A percentile compares a stretch with the other conserved stretches of the same genome.
phyloP scores from a whole-genome alignment of 768 basidiomycete species.

The Auriscalpium orientale region DNA sequence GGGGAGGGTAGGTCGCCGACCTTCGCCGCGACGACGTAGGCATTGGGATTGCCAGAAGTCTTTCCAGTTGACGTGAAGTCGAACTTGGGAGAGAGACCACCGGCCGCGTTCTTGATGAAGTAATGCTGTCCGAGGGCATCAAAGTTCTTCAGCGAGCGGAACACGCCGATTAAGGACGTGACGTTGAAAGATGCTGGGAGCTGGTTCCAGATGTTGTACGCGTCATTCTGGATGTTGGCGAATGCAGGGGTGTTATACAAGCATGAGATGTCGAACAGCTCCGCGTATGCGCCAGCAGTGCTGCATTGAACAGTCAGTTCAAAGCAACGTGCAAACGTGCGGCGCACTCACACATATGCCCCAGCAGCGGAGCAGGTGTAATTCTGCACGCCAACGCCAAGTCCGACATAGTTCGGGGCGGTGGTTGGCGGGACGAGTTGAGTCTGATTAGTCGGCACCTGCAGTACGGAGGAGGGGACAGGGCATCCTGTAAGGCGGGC shows the following conservation, averaged over 20 bases:
- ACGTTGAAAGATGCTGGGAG: background rate
- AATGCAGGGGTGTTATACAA: background rate
- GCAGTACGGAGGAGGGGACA: background rate
- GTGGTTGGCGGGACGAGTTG: background rate
- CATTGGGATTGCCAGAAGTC: background rate
- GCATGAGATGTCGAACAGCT: constrained; percentile 8
- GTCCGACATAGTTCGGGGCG: background rate
- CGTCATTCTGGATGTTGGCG: background rate
- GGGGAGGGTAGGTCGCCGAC: constrained; percentile 1
- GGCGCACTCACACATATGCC: constrained; percentile 3
- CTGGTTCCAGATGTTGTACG: background rate
- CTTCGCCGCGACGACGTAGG: constrained; percentile 5
- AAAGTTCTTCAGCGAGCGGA: background rate
- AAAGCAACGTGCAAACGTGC: background rate
- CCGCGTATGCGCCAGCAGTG: constrained; percentile 7
- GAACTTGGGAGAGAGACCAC: background rate
- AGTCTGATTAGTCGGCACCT: constrained; percentile 1
- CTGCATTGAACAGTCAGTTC: background rate
- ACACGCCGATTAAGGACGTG: background rate
- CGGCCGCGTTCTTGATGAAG: background rate
- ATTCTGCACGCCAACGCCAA: constrained; percentile 2
- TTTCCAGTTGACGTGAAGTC: constrained; percentile 5
- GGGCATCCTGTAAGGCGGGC: background rate
- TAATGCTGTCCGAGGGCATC: constrained; percentile 5
- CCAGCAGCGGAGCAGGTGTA: background rate